These are phyloP conservation scores for Tillandsia leiboldiana DNA, from an alignment of 176 grass and related monocot genomes.

Conservation along the genomic window DNA sequence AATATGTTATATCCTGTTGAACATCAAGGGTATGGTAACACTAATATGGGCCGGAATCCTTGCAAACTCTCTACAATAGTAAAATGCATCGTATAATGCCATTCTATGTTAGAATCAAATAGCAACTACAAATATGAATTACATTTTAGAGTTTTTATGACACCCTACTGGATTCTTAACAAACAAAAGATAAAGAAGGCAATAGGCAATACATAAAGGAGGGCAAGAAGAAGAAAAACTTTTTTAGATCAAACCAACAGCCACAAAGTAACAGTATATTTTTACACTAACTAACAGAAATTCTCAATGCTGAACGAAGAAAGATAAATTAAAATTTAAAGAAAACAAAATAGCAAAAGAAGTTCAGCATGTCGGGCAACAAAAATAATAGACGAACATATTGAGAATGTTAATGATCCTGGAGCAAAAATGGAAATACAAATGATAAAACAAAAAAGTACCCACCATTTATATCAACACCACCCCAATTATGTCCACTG, in stretches of 20 bases:
- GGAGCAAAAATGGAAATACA: background rate
- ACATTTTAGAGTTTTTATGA: no score
- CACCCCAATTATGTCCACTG: conserved; percentile 77
- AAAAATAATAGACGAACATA: background rate
- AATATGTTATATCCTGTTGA: no score
- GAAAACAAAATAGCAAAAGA: background rate
- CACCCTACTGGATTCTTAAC: background rate
- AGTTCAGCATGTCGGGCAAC: background rate
- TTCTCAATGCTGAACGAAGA: background rate
- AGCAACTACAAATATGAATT: background rate
- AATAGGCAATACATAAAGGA: conserved; percentile 16
- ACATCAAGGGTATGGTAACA: no score
- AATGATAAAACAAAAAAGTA: background rate
- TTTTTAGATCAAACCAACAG: no score
- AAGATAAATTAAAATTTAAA: background rate
- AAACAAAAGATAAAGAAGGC: background rate
- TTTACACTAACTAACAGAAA: background rate
- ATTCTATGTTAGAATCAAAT: conserved; percentile 4
- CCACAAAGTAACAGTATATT: background rate
- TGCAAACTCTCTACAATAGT: no score
- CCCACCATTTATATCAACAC: conserved; percentile 73
- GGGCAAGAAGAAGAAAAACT: background rate
- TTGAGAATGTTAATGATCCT: background rate
- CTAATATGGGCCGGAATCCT: no score
- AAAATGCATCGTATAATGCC: no score